These are phyloP conservation scores for Aspergillus unguis DNA, from an alignment of 2,329 filamentous ascomycete genomes.

Conservation along the genomic window DNA sequence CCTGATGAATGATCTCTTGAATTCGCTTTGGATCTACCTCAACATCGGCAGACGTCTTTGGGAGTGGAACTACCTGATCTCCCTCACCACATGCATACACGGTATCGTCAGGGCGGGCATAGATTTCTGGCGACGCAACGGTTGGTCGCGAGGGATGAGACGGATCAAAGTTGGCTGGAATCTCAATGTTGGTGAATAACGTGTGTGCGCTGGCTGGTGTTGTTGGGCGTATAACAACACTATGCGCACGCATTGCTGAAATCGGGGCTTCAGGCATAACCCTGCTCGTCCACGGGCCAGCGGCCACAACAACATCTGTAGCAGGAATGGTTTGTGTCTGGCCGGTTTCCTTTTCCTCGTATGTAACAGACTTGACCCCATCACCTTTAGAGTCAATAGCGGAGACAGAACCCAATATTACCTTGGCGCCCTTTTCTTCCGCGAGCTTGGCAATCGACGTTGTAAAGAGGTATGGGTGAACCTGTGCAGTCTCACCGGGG, in stretches of 20 bases:
- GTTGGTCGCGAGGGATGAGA: slow-evolving; percentile 53
- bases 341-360: slow-evolving; percentile 52
- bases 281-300: slow-evolving; percentile 59
- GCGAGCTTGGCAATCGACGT: slow-evolving; percentile 77
- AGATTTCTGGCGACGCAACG: slow-evolving; percentile 83
- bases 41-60: slow-evolving; percentile 71
- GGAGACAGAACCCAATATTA: slow-evolving; percentile 68
- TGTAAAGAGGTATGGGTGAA: slow-evolving; percentile 90
- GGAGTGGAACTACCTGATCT: slow-evolving; percentile 71
- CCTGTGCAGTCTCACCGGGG: slow-evolving; percentile 79
- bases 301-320: slow-evolving; percentile 58
- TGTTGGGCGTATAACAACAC: slow-evolving; percentile 58
- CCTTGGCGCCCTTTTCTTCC: slow-evolving; percentile 62
- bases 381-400: slow-evolving; percentile 57
- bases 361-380: slow-evolving; percentile 61
- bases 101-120: slow-evolving; percentile 81
- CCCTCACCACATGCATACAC: slow-evolving; percentile 94
- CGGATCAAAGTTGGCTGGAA: slow-evolving; percentile 61
- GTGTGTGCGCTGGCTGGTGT: slow-evolving; percentile 50
- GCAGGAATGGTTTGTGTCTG: slow-evolving; percentile 52
- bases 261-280: slow-evolving; percentile 58
- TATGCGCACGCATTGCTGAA: slow-evolving; percentile 59
- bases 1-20: slow-evolving; percentile 80
- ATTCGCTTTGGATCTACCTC: slow-evolving; percentile 71
- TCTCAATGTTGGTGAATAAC: slow-evolving; percentile 75